A percentile compares a stretch with the other conserved stretches of the same genome.
phyloP scores from a whole-genome alignment of 1,284 basidiomycete species.

The Chalciporus sp. region DNA sequence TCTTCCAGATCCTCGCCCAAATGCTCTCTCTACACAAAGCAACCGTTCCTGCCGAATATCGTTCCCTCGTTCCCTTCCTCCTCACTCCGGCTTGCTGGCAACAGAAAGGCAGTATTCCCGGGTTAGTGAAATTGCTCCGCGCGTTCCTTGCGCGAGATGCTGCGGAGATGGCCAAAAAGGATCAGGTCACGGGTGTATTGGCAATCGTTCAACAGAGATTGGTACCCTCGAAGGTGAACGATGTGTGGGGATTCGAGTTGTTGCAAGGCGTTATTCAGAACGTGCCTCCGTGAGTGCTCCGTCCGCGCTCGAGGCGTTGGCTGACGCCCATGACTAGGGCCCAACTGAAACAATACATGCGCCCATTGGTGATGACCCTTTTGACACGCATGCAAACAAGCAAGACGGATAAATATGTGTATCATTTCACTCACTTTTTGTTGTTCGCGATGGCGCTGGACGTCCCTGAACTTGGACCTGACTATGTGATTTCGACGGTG shows the following conservation, averaged over 20 bases:
- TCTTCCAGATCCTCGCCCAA: conserved; percentile 96
- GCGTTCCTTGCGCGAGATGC: conserved; percentile 83
- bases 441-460: conserved; percentile 76
- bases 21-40: conserved; percentile 85
- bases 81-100: conserved; percentile 91
- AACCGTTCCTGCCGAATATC: conserved; percentile 78
- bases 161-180: conserved; percentile 66
- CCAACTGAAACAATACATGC: conserved; percentile 74
- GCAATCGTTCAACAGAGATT: conserved; percentile 92
- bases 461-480: conserved; percentile 72
- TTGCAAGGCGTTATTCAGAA: conserved; percentile 77
- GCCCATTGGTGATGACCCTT: conserved; percentile 79
- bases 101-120: conserved; percentile 94
- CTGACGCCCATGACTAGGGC: conserved; percentile 44
- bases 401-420: conserved; percentile 90
- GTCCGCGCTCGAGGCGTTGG: too few species aligned
- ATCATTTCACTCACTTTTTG: conserved; percentile 83
- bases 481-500: conserved; percentile 75
- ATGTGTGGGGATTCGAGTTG: conserved; percentile 90
- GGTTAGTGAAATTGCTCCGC: conserved; percentile 86
- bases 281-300: conserved; percentile 68
- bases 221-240: conserved; percentile 87
- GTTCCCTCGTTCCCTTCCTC: conserved; percentile 78
- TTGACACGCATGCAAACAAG: conserved; percentile 85
- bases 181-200: conserved; percentile 79